Percentiles rank a stretch among this genome's conserved stretches.
These are phyloP conservation scores for Suillus brevipes DNA, from an alignment of 768 basidiomycete species.

Conservation along the genomic window DNA sequence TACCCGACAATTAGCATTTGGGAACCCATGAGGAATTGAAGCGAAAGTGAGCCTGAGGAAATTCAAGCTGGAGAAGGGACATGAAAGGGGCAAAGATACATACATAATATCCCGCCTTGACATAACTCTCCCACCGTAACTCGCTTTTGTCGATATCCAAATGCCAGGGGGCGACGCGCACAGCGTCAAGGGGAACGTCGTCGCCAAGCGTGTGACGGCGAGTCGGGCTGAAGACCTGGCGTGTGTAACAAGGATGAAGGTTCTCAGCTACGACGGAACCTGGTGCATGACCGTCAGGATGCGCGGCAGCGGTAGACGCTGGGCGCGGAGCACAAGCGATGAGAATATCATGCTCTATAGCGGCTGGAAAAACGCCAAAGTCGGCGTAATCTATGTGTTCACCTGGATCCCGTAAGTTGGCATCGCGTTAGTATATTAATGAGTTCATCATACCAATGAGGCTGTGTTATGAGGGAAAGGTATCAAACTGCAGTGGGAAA, in stretches of 20 bases:
- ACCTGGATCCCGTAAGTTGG: slow-evolving; percentile 42
- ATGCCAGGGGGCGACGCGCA: slow-evolving; percentile 59
- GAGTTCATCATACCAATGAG: slow-evolving; percentile 37
- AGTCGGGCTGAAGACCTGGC: slow-evolving; percentile 58
- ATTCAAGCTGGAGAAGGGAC: neutral
- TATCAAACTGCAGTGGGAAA: neutral
- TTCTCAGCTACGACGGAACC: slow-evolving; percentile 65
- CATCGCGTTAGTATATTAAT: neutral
- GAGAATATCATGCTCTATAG: slow-evolving; percentile 80
- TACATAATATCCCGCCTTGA: slow-evolving; percentile 85
- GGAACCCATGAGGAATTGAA: neutral
- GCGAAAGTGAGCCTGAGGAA: neutral
- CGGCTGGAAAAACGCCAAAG: slow-evolving; percentile 84
- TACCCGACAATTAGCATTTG: neutral
- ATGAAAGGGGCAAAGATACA: slow-evolving; percentile 27
- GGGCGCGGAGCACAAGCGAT: slow-evolving; percentile 64
- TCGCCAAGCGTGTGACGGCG: slow-evolving; percentile 29
- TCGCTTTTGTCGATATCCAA: slow-evolving; percentile 66
- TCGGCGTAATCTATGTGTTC: slow-evolving; percentile 86
- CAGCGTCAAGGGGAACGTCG: slow-evolving; percentile 34
- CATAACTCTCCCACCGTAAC: slow-evolving; percentile 83
- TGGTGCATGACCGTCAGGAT: slow-evolving; percentile 31
- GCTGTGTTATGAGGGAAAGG: slow-evolving; percentile 17
- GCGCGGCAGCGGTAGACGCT: slow-evolving; percentile 14
- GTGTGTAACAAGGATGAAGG: slow-evolving; percentile 56